Percentiles rank a stretch among this genome's conserved stretches.
Conservation (phyloP, 2,329 filamentous ascomycete genomes). For the Thelonectria discophora region DNA sequence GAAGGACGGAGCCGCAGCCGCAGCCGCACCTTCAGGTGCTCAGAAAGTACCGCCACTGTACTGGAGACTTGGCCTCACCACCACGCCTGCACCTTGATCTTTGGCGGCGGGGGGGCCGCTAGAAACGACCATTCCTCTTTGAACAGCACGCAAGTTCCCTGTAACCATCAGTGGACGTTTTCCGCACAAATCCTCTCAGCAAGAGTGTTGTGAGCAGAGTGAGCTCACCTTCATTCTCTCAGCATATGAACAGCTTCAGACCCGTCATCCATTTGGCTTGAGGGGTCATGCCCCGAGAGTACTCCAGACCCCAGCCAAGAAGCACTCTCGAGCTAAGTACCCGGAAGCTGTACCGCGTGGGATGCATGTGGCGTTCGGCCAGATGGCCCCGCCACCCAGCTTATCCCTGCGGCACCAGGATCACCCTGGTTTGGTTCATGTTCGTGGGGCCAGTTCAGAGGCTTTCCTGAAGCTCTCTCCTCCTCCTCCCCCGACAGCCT, state of each 20-base stretch:
- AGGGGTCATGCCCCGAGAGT: neutral
- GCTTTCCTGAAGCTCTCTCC: conserved; percentile 30
- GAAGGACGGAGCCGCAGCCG: conserved; percentile 31
- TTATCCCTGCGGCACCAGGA: conserved; percentile 34
- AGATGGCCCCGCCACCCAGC: conserved; percentile 37
- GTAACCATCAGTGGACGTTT: conserved; percentile 14
- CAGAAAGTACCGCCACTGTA: conserved; percentile 20
- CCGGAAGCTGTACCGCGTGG: conserved; percentile 36
- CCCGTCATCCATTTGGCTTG: neutral
- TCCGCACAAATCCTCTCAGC: conserved; percentile 9
- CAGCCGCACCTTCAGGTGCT: conserved; percentile 18
- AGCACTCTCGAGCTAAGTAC: neutral
- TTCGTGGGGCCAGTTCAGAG: conserved; percentile 33
- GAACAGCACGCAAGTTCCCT: conserved; percentile 25
- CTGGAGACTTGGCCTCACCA: conserved; percentile 25
- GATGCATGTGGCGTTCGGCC: conserved; percentile 38
- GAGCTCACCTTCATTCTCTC: neutral
- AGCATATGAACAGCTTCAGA: neutral
- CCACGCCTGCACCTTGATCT: conserved; percentile 30
- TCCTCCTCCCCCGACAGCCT: neutral
- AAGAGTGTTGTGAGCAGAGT: neutral
- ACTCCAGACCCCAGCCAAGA: neutral
- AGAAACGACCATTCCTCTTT: conserved; percentile 24
- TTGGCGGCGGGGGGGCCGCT: conserved; percentile 30
- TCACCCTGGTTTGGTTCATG: conserved; percentile 33